Base-by-base conservation (phyloP, 306 rosid species). In the Castanospermum australe region DNA sequence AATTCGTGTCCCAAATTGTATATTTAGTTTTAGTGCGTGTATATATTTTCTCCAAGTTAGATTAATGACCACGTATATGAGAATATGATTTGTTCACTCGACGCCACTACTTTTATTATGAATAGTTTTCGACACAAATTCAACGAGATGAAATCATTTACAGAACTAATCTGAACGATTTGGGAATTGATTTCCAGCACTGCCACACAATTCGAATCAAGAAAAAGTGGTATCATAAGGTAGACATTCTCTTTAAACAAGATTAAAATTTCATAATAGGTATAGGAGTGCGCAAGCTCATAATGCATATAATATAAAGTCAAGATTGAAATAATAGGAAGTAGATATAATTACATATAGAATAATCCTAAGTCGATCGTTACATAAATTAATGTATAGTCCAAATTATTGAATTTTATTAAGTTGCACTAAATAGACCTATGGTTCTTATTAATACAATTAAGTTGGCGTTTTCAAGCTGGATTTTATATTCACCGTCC, bases 161-260 rank as follows among this genome's bases (percentile, higher is more conserved):
- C n/a, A 64, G 33, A 35, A 14, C 35, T 1, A 38, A 36, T 25
- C 17, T 55, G 8, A 67, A 7, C 21, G 2, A 47, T 12, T 14
- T 25, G 38, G n/a, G 54, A 47, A 59, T 33, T 22, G 6, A 45
- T 75, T 55, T 41, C 38, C 30, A 11, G 50, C n/a, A n/a, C n/a
- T 52, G 52, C 61, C 65, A 48, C 30, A 33, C 9, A 41, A 54
- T 65, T 80, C 24, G 69, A 73, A 64, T 59, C 30, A 60, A 32
- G 50, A 67, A 75, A 32, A 71, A 81, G 57, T 36, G 57, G 50
- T 47, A 61, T 18, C 30, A 57, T 67, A 24, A 35, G 66, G 79
- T 77, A 71, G 76, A 83, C 80, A 77, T 71, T 77, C 55, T 50
- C 61, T 24, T 24, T 11, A 24, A 64, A 45, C 57, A 55, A 83